A percentile compares a stretch with the other conserved stretches of the same genome.
These are phyloP conservation scores for Solanum chmielewskii DNA, from an alignment of 257 asterid genomes.

Conservation along the genomic window DNA sequence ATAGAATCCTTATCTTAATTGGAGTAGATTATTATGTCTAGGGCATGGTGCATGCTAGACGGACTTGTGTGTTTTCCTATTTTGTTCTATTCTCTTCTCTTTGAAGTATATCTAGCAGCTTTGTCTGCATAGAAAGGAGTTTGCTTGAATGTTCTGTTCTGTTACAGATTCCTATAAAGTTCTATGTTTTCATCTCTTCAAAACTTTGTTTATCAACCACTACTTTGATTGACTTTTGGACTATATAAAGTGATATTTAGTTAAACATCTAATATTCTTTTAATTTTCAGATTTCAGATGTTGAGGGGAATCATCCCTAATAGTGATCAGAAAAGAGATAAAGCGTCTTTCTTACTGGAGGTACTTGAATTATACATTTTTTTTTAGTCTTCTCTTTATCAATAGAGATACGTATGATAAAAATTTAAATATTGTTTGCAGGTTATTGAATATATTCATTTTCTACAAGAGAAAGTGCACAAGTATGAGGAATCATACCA, in stretches of 20 bases:
- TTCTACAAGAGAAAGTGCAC: conserved; percentile 79
- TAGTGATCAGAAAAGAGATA: conserved; percentile 93
- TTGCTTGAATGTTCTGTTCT: background rate
- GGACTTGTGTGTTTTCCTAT: background rate
- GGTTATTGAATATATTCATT: conserved; percentile 93
- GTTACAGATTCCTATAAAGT: background rate
- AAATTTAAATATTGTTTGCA: conserved; percentile 8
- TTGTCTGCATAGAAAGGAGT: background rate
- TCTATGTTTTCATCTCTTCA: background rate
- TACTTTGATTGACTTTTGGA: background rate
- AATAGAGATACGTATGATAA: background rate
- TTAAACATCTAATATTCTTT: background rate
- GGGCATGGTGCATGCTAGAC: background rate
- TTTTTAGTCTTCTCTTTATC: background rate
- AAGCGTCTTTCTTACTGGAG: conserved; percentile 94
- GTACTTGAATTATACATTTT: conserved; percentile 17
- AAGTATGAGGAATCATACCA: conserved; percentile 58
- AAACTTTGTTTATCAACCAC: background rate
- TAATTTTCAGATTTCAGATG: conserved; percentile 60
- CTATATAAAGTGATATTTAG: background rate
- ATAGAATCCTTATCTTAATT: background rate
- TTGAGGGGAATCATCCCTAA: conserved; percentile 85
- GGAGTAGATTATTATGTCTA: background rate
- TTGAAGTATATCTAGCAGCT: background rate
- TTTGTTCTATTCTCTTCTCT: background rate